phyloP scores from a whole-genome alignment of 1,139 yeast genomes.

The Taphrina sp. region DNA sequence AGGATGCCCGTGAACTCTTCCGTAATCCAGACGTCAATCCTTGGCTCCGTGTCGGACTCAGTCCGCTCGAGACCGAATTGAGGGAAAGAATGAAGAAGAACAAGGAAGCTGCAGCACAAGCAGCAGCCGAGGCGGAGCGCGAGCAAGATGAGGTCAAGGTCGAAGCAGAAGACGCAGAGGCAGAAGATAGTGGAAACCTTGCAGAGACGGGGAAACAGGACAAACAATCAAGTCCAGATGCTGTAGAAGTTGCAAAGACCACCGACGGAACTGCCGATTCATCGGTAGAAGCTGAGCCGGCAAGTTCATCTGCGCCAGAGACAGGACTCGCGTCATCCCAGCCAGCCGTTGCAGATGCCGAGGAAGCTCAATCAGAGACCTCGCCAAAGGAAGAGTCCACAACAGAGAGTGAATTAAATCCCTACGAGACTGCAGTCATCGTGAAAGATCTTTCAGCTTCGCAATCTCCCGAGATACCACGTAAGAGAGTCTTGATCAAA shows the following conservation, averaged over 20 bases:
- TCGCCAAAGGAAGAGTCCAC: neutral
- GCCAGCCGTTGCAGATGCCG: too few relatives aligned
- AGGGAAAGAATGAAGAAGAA: conserved; percentile 22
- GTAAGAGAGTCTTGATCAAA: conserved; percentile 48
- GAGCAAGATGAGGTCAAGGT: neutral
- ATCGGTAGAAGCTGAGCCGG: neutral
- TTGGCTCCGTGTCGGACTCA: conserved; percentile 24
- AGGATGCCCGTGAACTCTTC: conserved; percentile 81
- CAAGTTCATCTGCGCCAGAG: too few relatives aligned
- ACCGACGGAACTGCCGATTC: neutral
- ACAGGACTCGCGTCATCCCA: too few relatives aligned
- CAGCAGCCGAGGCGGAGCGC: conserved; percentile 5
- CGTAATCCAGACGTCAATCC: conserved; percentile 67
- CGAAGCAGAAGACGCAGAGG: neutral
- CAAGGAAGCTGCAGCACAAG: conserved; percentile 23
- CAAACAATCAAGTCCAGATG: neutral
- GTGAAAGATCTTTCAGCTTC: conserved; percentile 24
- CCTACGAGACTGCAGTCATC: conserved; percentile 23
- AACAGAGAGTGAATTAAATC: conserved; percentile 7
- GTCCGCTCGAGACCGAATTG: conserved; percentile 19
- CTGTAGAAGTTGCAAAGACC: neutral
- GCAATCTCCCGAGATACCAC: conserved; percentile 27
- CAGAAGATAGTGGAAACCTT: neutral
- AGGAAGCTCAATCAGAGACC: neutral
- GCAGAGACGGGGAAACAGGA: conserved; percentile 3